These are phyloP conservation scores for Populus simonii DNA, from an alignment of 345 rosid genomes.

Conservation along the genomic window DNA sequence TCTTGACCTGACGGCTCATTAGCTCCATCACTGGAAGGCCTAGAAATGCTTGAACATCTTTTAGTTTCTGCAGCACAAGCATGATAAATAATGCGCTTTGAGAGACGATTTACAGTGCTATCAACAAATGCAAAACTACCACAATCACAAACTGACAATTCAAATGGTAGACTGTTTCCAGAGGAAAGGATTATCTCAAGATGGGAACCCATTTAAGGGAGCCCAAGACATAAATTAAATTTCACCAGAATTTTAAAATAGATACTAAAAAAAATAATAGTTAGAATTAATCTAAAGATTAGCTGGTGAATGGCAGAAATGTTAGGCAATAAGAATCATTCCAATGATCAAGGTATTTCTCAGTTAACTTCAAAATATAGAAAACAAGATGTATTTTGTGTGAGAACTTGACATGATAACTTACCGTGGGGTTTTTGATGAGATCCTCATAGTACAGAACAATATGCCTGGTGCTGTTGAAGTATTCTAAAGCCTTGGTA, in stretches of 20 bases:
- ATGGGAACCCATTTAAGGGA: neutral
- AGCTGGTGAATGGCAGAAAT: neutral
- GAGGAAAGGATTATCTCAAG: neutral
- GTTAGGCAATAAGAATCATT: neutral
- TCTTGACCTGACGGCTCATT: conserved; percentile 81
- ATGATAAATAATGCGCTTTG: neutral
- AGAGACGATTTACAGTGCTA: neutral
- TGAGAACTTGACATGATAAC: conserved; percentile 2
- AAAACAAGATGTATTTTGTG: neutral
- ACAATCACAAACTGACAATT: neutral
- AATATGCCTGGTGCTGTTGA: conserved; percentile 70
- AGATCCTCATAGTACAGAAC: conserved; percentile 85
- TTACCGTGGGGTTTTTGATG: conserved; percentile 51
- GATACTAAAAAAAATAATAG: neutral
- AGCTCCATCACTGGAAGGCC: conserved; percentile 59
- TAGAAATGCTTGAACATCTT: conserved; percentile 71
- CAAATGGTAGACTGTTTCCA: neutral
- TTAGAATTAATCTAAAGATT: neutral
- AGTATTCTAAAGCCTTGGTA: conserved; percentile 56
- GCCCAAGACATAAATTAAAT: neutral
- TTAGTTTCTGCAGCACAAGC: conserved; percentile 54
- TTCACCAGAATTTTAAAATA: neutral
- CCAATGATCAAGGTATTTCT: neutral
- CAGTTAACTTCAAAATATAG: neutral
- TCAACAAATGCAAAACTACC: neutral